phyloP scores from a whole-genome alignment of 345 rosid species.

The Syzygium jambos region DNA sequence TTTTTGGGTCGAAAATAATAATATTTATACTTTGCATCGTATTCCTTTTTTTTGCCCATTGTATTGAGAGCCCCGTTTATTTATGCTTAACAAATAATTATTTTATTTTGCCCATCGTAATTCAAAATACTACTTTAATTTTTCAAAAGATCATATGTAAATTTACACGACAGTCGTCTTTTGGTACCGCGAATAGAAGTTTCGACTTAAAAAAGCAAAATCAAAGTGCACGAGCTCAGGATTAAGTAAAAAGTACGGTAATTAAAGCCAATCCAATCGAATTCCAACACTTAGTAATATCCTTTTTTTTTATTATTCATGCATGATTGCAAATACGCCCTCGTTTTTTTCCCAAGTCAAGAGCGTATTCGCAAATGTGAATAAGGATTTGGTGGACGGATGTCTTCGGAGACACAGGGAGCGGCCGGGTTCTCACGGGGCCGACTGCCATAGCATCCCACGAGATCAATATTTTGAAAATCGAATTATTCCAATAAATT shows the following conservation, averaged over 20 bases:
- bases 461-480: neutral
- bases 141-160: neutral
- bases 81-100: neutral
- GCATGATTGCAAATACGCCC: too few relatives aligned
- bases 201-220: neutral
- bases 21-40: neutral
- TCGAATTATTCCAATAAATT: neutral
- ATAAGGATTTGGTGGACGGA: neutral
- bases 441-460: neutral
- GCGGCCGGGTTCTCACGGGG: neutral
- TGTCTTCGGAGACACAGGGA: neutral
- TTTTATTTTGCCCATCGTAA: neutral
- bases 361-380: neutral
- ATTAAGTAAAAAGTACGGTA: neutral
- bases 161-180: neutral
- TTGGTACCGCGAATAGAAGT: neutral
- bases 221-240: fast-evolving
- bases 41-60: neutral
- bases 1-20: too few relatives aligned
- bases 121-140: neutral
- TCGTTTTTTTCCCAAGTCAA: neutral
- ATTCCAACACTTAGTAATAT: neutral
- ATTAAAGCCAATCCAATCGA: neutral
- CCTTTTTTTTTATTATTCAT: neutral
- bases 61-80: neutral